Conservation (phyloP, 2,329 filamentous ascomycete species). For the Blumeria graminis region DNA sequence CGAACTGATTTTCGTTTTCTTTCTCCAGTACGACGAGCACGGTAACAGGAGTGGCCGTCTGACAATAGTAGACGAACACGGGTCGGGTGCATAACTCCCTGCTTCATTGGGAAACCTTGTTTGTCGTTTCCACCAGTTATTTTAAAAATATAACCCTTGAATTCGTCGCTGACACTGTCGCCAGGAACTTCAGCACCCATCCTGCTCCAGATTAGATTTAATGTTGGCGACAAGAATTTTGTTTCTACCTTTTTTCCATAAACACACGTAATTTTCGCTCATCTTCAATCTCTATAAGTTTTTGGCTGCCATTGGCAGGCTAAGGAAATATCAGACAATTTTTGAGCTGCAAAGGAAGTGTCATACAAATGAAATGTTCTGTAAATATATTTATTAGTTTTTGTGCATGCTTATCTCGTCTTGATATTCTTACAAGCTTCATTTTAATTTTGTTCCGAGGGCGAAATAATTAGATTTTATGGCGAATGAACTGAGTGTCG, state of each 20-base stretch:
- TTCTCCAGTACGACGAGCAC: conserved; percentile 89
- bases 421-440: conserved; percentile 13
- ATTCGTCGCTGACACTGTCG: conserved; percentile 93
- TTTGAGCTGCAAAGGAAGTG: not conserved
- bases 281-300: conserved; percentile 97
- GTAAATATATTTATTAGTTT: conserved; percentile 8
- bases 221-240: not conserved
- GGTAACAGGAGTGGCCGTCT: conserved; percentile 98
- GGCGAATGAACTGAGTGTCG: no score
- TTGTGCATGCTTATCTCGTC: not conserved
- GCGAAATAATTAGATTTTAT: no score
- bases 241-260: conserved; percentile 71
- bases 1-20: conserved; percentile 98
- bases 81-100: conserved; percentile 96
- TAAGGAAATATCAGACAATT: conserved; percentile 8
- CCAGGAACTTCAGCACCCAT: conserved; percentile 84
- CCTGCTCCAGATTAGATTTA: conserved; percentile 17
- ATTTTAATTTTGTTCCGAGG: conserved; percentile 8
- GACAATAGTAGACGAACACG: conserved; percentile 93
- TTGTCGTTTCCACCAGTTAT: conserved; percentile 99
- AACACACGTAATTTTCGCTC: conserved; percentile 97
- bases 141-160: conserved; percentile 99
- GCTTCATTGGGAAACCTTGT: conserved; percentile 99
- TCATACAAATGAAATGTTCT: conserved; percentile 15
- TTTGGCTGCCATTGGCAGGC: conserved; percentile 98